A percentile compares a stretch with the other conserved stretches of the same genome.
Evolutionary conservation across 2,329 filamentous ascomycete species (phyloP).

Genomic region (Polytolypa hystricis): DNA sequence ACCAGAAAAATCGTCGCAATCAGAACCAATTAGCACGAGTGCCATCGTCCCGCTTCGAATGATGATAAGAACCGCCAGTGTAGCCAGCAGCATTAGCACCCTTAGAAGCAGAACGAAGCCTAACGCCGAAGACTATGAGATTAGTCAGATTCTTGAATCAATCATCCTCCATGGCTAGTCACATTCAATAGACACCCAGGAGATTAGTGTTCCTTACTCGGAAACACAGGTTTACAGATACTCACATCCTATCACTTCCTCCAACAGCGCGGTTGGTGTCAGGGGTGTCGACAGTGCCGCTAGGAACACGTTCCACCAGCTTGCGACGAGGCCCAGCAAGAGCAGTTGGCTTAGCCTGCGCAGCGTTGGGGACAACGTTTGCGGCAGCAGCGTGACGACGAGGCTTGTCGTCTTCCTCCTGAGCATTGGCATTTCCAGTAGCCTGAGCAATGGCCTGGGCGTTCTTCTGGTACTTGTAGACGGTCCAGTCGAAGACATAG

Average conservation of each 20-base stretch:
- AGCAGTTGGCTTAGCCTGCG: constrained; percentile 58
- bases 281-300: constrained; percentile 51
- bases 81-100: constrained; percentile 42
- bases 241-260: constrained; percentile 93
- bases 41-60: constrained; percentile 44
- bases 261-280: constrained; percentile 65
- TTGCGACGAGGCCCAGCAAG: constrained; percentile 70
- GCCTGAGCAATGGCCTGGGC: constrained; percentile 86
- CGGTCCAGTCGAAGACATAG: constrained; percentile 99
- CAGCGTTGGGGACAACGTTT: constrained; percentile 45
- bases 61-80: constrained; percentile 37
- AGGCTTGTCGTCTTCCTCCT: constrained; percentile 66
- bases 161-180: constrained; percentile 64
- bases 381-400: constrained; percentile 56
- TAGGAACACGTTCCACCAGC: constrained; percentile 59
- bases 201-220: constrained; percentile 77
- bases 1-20: constrained; percentile 24
- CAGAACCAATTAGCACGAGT: constrained; percentile 38
- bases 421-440: constrained; percentile 54
- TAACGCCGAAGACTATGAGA: constrained; percentile 72
- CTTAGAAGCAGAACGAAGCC: constrained; percentile 74
- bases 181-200: constrained; percentile 69
- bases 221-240: constrained; percentile 59
- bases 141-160: constrained; percentile 69
- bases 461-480: constrained; percentile 99